Evolutionary conservation across 2,329 filamentous ascomycete genomes (phyloP).

Genomic region (Colletotrichum spinosum): DNA sequence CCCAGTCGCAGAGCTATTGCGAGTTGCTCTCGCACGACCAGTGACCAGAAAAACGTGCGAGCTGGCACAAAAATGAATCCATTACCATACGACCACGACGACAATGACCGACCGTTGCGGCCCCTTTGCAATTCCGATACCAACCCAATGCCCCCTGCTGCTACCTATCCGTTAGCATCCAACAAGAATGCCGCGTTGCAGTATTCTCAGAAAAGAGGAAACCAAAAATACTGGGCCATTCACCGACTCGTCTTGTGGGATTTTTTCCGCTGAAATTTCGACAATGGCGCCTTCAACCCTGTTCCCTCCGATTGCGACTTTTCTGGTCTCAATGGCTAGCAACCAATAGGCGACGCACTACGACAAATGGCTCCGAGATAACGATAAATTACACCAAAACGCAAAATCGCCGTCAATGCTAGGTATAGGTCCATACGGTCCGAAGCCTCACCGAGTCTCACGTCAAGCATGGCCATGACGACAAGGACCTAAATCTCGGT

Average conservation of each 20-base stretch:
- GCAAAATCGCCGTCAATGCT: conserved; percentile 22
- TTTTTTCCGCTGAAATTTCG: conserved; percentile 33
- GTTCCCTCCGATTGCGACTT: conserved; percentile 26
- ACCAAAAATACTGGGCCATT: conserved; percentile 15
- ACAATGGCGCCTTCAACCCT: conserved; percentile 34
- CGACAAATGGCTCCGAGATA: conserved; percentile 26
- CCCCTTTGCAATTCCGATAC: conserved; percentile 21
- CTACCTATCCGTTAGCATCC: neutral
- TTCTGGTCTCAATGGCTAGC: conserved; percentile 19
- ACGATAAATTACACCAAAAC: conserved; percentile 22
- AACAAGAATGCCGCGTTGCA: too few relatives aligned
- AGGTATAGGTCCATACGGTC: conserved; percentile 2
- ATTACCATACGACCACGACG: conserved; percentile 29
- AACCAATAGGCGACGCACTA: conserved; percentile 25
- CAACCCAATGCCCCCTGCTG: neutral
- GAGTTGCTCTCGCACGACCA: neutral
- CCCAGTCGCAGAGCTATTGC: conserved; percentile 26
- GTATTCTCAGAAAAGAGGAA: neutral
- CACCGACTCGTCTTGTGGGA: conserved; percentile 27
- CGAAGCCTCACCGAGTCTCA: conserved; percentile 31
- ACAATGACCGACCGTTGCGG: conserved; percentile 15
- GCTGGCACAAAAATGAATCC: conserved; percentile 19
- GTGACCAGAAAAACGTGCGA: conserved; percentile 14
- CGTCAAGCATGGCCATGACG: conserved; percentile 7
- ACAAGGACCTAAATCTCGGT: conserved; percentile 24